Base-by-base conservation (phyloP, 352 stramenopile species). In the Phytophthora constricta region DNA sequence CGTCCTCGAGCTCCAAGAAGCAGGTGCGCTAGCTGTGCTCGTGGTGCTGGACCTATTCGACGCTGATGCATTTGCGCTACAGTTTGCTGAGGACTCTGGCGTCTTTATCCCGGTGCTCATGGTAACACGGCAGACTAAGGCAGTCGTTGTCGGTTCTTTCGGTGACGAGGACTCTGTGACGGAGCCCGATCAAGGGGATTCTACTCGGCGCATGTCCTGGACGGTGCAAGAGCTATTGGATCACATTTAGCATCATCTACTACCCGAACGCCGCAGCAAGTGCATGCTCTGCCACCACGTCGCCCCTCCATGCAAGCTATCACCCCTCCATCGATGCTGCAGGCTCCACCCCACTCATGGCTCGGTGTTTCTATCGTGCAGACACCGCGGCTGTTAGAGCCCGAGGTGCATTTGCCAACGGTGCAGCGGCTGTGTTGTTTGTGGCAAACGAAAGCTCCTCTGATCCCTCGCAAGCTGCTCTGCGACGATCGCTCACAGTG, bases 31-130 rank as follows among this genome's bases (percentile, higher is more conserved):
- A 0, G 74, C 68, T 31, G 81, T 90, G 41, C 72, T 93, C 10
- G 54, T 91, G 4, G 78, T 90, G 14, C 67, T 93, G 5, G 81
- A 91, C 46, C 51, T 93, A 3, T 74, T 86, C n/a, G 72, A 82
- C 23, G 74, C 77, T 1, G 78, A 86, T 16, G 62, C 85, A 17
- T 93, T 93, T 17, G 70, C 79, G 28, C 63, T 93, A 26, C 56
- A 81, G 10, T 76, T 91, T 19, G 37, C 60, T 1, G 41, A 72
- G 1, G 83, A 89, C 27, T 74, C 80, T 0, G 85, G 85, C 0
- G 68, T 93, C 7, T 93, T 90, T 59, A 79, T 93, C 34, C 85
- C 85, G 1, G 81, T 93, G n/a, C 58, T 93, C 22, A 90, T 91
- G 81, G 34, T 76, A 46, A 76, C 76, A 3, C 55, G 56, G 16